A percentile compares a stretch with the other conserved stretches of the same genome.
These are phyloP conservation scores for Starmerella cellae DNA, from an alignment of 805 yeast genomes.

Conservation along the genomic window DNA sequence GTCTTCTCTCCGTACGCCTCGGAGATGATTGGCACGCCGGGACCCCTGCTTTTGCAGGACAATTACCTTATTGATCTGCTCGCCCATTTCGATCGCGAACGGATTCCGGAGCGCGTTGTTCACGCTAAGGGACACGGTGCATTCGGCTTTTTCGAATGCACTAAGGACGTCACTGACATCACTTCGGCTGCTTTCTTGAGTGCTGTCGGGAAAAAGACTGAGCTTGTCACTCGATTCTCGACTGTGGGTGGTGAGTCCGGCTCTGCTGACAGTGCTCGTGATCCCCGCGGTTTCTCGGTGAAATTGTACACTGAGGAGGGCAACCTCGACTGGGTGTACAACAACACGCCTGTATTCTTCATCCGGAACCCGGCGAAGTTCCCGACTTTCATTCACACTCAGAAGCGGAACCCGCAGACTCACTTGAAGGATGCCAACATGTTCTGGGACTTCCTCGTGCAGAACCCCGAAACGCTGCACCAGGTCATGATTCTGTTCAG, in stretches of 20 bases:
- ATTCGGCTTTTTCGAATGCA: constrained; percentile 44
- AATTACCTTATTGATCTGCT: constrained; percentile 42
- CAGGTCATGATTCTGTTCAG: constrained; percentile 46
- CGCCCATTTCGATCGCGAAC: constrained; percentile 50
- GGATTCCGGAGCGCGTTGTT: constrained; percentile 53
- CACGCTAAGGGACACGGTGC: constrained; percentile 59
- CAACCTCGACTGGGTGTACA: constrained; percentile 57
- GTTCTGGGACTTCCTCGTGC: constrained; percentile 45
- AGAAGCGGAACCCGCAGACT: constrained; percentile 58
- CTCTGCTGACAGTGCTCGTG: constrained; percentile 54
- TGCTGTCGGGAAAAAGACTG: constrained; percentile 67
- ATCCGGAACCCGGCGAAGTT: constrained; percentile 52
- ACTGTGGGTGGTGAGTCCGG: constrained; percentile 63
- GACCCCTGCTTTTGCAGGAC: constrained; percentile 49
- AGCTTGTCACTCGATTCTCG: constrained; percentile 45
- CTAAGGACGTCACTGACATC: constrained; percentile 44
- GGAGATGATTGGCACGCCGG: constrained; percentile 40
- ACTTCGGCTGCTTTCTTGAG: constrained; percentile 44
- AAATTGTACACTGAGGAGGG: constrained; percentile 59
- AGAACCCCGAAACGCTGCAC: constrained; percentile 45
- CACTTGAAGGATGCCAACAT: constrained; percentile 42
- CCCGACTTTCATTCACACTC: constrained; percentile 55
- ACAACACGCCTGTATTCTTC: constrained; percentile 58
- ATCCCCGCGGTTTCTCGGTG: constrained; percentile 59
- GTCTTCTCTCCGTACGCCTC: constrained; percentile 43